Evolutionary conservation across 257 asterid species (phyloP).

Genomic region (Dorcoceras hygrometricum): DNA sequence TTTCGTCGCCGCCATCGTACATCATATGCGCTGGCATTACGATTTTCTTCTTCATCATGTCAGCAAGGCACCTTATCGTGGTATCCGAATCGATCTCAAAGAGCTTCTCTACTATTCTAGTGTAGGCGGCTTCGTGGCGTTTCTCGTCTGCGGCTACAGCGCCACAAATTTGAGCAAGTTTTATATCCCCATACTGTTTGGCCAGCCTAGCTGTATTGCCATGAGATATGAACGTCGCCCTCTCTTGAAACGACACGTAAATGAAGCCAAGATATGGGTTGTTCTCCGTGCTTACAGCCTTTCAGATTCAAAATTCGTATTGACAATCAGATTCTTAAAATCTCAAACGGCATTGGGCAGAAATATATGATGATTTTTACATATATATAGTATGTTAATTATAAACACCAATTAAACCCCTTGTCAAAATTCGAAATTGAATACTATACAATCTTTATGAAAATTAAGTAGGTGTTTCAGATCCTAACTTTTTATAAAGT

Average conservation of each 20-base stretch:
- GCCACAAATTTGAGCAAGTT: slow-evolving; percentile 55
- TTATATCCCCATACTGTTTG: slow-evolving; percentile 48
- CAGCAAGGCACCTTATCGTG: slow-evolving; percentile 39
- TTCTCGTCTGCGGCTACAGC: slow-evolving; percentile 58
- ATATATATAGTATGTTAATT: too few species aligned
- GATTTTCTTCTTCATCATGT: slow-evolving; percentile 62
- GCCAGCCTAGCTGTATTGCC: slow-evolving; percentile 58
- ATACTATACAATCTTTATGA: too few species aligned
- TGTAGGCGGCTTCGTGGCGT: slow-evolving; percentile 58
- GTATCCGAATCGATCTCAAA: slow-evolving; percentile 51
- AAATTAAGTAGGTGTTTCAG: too few species aligned
- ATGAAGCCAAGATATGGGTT: slow-evolving; percentile 57
- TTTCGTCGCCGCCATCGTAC: slow-evolving; percentile 51
- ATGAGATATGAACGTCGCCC: slow-evolving; percentile 56
- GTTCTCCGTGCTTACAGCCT: slow-evolving; percentile 55
- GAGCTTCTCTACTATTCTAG: slow-evolving; percentile 49
- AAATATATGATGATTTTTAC: too few species aligned
- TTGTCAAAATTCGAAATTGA: too few species aligned
- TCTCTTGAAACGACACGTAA: slow-evolving; percentile 56
- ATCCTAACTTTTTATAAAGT: too few species aligned
- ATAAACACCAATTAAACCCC: too few species aligned
- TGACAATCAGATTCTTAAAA: too few species aligned
- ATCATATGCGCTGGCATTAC: slow-evolving; percentile 58
- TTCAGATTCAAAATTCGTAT: background rate
- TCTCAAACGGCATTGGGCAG: too few species aligned